Conservation (phyloP, 2,329 filamentous ascomycete genomes). For the Fusarium dlaminii region DNA sequence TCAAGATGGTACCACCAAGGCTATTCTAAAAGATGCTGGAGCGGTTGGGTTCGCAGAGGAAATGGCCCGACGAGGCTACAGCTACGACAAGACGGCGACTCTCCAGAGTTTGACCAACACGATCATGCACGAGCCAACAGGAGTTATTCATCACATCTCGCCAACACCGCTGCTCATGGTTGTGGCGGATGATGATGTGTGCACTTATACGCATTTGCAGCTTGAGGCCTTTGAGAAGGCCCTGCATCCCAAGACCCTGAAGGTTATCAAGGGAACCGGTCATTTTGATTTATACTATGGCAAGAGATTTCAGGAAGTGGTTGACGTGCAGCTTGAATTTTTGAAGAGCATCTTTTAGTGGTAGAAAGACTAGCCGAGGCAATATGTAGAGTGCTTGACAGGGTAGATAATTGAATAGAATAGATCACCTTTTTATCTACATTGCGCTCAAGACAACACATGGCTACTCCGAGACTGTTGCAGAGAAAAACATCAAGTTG, state of each 20-base stretch:
- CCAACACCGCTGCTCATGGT: neutral
- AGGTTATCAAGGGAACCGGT: neutral
- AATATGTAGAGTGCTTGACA: neutral
- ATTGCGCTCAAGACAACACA: rapidly evolving
- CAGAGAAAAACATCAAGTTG: neutral
- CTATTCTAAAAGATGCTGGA: neutral
- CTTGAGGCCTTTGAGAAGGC: neutral
- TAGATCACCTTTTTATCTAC: neutral
- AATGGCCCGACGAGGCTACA: neutral
- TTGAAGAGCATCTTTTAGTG: neutral
- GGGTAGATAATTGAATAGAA: neutral
- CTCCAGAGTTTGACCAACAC: neutral
- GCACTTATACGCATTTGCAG: neutral
- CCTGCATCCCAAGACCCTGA: neutral
- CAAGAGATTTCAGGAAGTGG: neutral
- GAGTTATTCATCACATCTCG: neutral
- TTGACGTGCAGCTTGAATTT: neutral
- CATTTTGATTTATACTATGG: neutral
- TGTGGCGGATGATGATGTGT: neutral
- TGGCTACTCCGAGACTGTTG: rapidly evolving
- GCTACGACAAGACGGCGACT: neutral
- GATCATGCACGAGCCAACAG: neutral
- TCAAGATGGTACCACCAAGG: neutral
- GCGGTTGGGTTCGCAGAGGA: neutral
- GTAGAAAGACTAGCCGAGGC: neutral